Evolutionary conservation across 78 protist genomes (phyloP).

Genomic region (Dictyostelium discoideum): DNA sequence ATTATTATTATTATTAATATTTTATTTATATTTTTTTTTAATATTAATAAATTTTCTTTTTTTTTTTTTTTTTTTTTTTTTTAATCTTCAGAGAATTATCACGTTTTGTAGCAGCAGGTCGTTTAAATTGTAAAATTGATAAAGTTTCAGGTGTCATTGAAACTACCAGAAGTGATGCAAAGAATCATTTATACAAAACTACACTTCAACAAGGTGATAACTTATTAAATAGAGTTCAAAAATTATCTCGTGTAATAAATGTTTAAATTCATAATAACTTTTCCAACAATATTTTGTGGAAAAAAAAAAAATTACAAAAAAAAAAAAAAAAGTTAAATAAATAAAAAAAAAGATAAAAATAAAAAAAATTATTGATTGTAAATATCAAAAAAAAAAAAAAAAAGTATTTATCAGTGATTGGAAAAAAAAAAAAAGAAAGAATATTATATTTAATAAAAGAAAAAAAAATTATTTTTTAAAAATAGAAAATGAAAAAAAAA

Average conservation of each 20-base stretch:
- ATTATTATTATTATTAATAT: no score
- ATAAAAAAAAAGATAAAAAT: background rate
- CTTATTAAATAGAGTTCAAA: slow-evolving; percentile 96
- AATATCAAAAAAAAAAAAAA: background rate
- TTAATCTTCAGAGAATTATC: slow-evolving; percentile 82
- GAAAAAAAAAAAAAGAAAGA: background rate
- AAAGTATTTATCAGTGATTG: background rate
- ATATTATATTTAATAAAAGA: background rate
- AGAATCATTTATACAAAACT: slow-evolving; percentile 90
- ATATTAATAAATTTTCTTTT: no score
- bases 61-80: no score
- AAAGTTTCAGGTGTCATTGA: slow-evolving; percentile 93
- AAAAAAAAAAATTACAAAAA: no score
- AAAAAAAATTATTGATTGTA: background rate
- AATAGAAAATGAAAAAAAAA: no score
- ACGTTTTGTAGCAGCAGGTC: slow-evolving; percentile 92
- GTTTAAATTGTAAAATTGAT: slow-evolving; percentile 95
- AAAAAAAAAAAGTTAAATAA: background rate
- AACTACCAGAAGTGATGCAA: slow-evolving; percentile 94
- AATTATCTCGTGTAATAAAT: slow-evolving; percentile 95
- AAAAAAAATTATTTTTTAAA: background rate
- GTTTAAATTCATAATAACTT: slow-evolving; percentile 47
- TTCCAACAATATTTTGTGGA: no score
- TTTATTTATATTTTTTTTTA: background rate
- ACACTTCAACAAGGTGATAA: slow-evolving; percentile 94